These are phyloP conservation scores for Leishmania tropica DNA, from an alignment of 208 protist species.

Conservation along the genomic window DNA sequence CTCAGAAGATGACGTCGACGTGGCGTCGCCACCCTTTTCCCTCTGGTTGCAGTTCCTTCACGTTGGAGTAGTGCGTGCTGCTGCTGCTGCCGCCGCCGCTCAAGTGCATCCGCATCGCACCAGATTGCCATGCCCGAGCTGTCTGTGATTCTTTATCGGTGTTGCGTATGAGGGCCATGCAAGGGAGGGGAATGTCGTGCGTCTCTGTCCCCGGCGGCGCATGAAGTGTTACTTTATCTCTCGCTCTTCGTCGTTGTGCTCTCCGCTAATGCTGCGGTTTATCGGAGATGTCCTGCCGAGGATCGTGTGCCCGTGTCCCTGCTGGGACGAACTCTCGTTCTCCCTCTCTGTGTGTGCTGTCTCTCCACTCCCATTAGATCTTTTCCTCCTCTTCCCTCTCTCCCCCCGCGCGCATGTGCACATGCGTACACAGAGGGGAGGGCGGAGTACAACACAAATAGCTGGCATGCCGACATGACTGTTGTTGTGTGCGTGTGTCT, in stretches of 20 bases:
- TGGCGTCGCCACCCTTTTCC: neutral
- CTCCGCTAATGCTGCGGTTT: neutral
- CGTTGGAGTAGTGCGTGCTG: neutral
- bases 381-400: neutral
- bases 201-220: neutral
- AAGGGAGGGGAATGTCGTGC: neutral
- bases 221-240: neutral
- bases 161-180: neutral
- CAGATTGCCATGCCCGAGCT: neutral
- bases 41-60: neutral
- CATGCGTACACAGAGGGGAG: neutral
- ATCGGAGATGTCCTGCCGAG: too few relatives aligned
- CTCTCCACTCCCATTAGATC: neutral
- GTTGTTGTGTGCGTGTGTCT: neutral
- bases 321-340: neutral
- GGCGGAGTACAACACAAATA: neutral
- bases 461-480: neutral
- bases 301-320: neutral
- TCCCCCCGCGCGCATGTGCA: neutral
- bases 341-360: neutral
- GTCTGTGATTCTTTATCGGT: neutral
- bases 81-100: too few relatives aligned
- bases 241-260: neutral
- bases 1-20: neutral
- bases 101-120: neutral